Base-by-base conservation (phyloP, 208 protist species). In the Trypanosoma congolense region DNA sequence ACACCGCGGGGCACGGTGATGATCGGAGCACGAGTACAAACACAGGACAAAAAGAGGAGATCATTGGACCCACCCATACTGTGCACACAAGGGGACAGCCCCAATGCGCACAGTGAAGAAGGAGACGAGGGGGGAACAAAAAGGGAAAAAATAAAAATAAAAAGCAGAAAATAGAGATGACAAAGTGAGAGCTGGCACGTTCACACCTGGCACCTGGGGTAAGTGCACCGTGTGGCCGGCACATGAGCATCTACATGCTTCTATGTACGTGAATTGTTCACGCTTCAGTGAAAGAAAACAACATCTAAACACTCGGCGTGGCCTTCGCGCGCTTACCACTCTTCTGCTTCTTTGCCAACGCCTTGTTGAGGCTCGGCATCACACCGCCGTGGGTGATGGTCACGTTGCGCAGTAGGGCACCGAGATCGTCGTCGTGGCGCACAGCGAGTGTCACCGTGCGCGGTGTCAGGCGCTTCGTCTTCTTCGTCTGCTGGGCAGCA, bases 291-390 rank as follows among this genome's bases (percentile, higher is more conserved):
- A 3, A 21, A 8, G n/a, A 14, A 10, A 6, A 26, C 50, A 44
- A 5, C 16, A 28, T 54, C 56, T 76, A 86, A 10, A 70, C 77
- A 49, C 69, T 75, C 44, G 77, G 75, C 33, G 82, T 86, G 25
- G 73, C 64, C 49, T 62, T 56, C 44, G 70, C 64, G 65, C 65
- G 58, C 77, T 91, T 91, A 59, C 69, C 62, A 53, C 72, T 54
- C 66, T 78, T 73, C 66, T 87, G 73, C 77, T 91, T 87, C 83
- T 85, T 87, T 45, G 70, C 74, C 24, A 91, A 50, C 24, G 77
- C 83, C 66, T 85, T 87, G 74, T 81, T 80, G 52, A 91, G 35
- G 74, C 68, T 87, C 58, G 83, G 83, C 76, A 91, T 71, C 61
- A 91, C 83, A 50, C 83, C 83, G 50, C 83, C 79, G 68, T 62